Evolutionary conservation across 371 early-diverging fungal species (phyloP).

Genomic region (Mucor sp.): DNA sequence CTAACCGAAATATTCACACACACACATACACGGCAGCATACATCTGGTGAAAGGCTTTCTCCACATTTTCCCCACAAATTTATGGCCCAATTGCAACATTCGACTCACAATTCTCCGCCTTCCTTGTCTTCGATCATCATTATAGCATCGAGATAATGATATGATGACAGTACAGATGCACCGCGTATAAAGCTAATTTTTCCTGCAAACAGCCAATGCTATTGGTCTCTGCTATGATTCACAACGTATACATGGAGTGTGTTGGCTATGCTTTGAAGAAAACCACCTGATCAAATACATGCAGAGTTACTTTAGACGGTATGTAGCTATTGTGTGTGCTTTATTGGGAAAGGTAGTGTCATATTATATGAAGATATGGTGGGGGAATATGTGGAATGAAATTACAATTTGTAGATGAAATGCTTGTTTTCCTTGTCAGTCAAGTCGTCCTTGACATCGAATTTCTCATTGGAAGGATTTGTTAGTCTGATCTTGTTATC

Average conservation of each 20-base stretch:
- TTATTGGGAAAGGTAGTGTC: background rate
- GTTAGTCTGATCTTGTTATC: conserved; percentile 22
- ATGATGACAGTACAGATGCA: no score
- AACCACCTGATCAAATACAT: background rate
- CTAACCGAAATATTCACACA: background rate
- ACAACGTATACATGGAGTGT: background rate
- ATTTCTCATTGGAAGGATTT: conserved; percentile 3
- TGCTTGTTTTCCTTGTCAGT: conserved; percentile 26
- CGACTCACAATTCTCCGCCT: background rate
- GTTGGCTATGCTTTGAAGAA: no score
- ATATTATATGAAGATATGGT: background rate
- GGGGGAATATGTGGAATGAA: background rate
- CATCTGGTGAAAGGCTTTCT: no score
- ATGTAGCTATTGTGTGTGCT: background rate
- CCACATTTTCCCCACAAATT: background rate
- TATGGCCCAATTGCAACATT: background rate
- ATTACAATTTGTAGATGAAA: conserved; percentile 24
- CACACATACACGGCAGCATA: background rate
- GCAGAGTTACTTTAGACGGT: background rate
- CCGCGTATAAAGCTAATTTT: background rate
- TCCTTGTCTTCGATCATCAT: background rate
- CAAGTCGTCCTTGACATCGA: conserved; percentile 19
- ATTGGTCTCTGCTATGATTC: background rate
- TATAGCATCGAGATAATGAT: background rate
- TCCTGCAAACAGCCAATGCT: background rate